These are phyloP conservation scores for Elongisporangium prolatum DNA, from an alignment of 352 stramenopile species.

Conservation along the genomic window DNA sequence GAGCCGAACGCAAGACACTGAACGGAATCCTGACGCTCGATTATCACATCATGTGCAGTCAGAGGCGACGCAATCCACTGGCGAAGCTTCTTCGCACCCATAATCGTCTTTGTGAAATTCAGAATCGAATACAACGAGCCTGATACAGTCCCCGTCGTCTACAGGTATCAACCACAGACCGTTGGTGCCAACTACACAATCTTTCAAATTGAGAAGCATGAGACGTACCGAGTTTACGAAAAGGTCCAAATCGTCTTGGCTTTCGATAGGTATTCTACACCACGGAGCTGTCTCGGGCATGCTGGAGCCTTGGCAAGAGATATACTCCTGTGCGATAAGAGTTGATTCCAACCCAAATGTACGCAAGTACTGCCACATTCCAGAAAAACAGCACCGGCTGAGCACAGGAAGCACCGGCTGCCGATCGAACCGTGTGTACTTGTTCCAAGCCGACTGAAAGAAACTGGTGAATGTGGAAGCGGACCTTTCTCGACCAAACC, in stretches of 20 bases:
- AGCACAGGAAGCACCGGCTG: slow-evolving; percentile 18
- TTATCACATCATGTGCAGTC: slow-evolving; percentile 11
- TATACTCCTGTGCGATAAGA: slow-evolving; percentile 21
- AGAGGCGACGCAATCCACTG: slow-evolving; percentile 27
- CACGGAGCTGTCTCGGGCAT: too few relatives aligned
- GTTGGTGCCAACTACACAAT: not conserved
- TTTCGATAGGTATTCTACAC: slow-evolving; percentile 12
- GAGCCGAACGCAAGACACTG: slow-evolving; percentile 15
- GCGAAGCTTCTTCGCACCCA: slow-evolving; percentile 19
- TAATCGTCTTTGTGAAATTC: slow-evolving; percentile 29
- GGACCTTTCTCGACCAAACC: not conserved
- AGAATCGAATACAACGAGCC: slow-evolving; percentile 32
- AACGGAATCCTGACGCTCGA: slow-evolving; percentile 21
- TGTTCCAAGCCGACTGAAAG: slow-evolving; percentile 5
- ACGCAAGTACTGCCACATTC: slow-evolving; percentile 24
- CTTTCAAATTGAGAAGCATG: not conserved
- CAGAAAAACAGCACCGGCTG: slow-evolving; percentile 25
- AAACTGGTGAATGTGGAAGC: not conserved
- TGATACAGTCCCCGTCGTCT: slow-evolving; percentile 18
- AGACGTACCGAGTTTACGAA: slow-evolving; percentile 32
- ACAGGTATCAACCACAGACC: not conserved
- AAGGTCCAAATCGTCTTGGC: slow-evolving; percentile 28
- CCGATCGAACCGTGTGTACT: slow-evolving; percentile 9
- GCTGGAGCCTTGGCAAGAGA: too few relatives aligned
- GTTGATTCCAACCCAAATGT: slow-evolving; percentile 18